phyloP scores from a whole-genome alignment of 176 grass and related monocot species.

The Eleusine coracana region DNA sequence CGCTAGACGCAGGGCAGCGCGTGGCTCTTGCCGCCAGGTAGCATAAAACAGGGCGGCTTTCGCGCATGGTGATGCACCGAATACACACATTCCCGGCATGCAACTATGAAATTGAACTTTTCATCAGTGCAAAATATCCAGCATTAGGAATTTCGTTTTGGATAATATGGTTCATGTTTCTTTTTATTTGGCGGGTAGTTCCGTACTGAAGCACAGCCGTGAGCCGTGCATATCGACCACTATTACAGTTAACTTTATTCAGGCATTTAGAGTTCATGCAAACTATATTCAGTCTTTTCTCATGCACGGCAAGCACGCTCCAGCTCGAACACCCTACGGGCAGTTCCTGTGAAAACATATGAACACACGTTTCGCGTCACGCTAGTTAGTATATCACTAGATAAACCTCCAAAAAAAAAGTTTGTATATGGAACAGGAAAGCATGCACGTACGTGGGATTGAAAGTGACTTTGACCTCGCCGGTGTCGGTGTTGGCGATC shows the following conservation, averaged over 20 bases:
- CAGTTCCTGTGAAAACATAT: not conserved
- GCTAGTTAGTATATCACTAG: not conserved
- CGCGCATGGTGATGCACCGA: too few species aligned
- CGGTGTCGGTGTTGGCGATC: conserved; percentile 23
- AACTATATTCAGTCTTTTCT: not conserved
- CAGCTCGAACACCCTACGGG: not conserved
- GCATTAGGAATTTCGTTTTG: not conserved
- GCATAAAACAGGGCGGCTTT: too few species aligned
- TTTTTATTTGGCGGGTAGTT: not conserved
- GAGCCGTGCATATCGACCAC: not conserved
- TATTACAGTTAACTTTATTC: not conserved
- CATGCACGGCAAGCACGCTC: not conserved
- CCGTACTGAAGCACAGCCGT: not conserved
- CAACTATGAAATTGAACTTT: not conserved
- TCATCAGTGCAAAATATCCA: not conserved
- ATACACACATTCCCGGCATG: not conserved
- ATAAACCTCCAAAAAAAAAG: too few species aligned
- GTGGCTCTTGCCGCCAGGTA: too few species aligned
- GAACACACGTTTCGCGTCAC: not conserved
- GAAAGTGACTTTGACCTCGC: conserved; percentile 15
- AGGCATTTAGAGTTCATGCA: not conserved
- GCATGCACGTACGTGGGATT: not conserved
- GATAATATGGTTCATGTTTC: not conserved
- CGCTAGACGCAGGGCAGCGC: too few species aligned
- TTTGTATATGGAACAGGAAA: not conserved